Evolutionary conservation across 192 early-diverging fungal genomes (phyloP), one percentile per base, ranked within the genome.

Genomic region (Diversispora epigaea): DNA sequence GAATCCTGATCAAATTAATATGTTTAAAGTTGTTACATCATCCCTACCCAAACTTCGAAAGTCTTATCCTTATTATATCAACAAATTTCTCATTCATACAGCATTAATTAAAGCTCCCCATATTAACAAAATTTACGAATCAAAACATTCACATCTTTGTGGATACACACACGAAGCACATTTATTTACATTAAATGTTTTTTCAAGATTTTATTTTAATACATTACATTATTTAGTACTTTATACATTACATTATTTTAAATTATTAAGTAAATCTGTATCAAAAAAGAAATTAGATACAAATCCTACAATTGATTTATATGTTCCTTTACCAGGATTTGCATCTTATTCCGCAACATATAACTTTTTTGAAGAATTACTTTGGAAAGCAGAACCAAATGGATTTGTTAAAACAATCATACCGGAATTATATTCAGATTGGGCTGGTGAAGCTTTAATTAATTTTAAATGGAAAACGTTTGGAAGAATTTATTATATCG

Each of bases 401-500:
- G 57, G 22, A 7, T 60, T 60, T 60, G 22, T 60, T 7, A 60
- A 60, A 7, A 60, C 22, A 21, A 5, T 11, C 6, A 60, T 32
- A 60, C 3, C 32, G 5, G 11, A 12, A 11, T 10, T 61, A 11
- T 61, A 61, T 25, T 61, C 58, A 9, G 58, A 61, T 61, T 67
- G 65, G 65, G 22, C 43, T 21, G 21, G 22, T 9, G 64, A 66
- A 66, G 41, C 64, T 21, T 8, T 66, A 43, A 7, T 66, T 21
- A 66, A 66, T 44, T 66, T 66, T 22, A 66, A 66, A 66, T 66
- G 64, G 64, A 45, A 46, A 44, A 47, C 5, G 17, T 66, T 66
- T 66, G 64, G 64, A 19, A 46, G 7, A 66, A 10, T 15, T 19
- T 66, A 46, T 46, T 66, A 66, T 21, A 19, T 1, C 17, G 14